Conservation (phyloP, 129 eudicot species). For the Heracleum sosnowskyi region DNA sequence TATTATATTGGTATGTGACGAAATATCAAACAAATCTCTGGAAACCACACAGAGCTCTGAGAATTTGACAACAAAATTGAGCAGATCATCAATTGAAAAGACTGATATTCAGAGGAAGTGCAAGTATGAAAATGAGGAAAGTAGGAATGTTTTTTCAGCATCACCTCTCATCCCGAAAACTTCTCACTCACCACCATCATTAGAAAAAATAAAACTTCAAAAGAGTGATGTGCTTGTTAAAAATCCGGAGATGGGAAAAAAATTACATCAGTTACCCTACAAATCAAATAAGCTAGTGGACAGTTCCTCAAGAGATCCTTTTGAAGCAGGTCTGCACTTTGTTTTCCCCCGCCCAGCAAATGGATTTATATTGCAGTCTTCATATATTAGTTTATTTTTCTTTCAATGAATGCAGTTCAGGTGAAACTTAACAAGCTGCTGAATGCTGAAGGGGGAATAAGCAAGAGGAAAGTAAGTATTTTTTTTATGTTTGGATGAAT, state of each 20-base stretch:
- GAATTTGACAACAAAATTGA: background rate
- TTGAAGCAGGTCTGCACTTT: constrained; percentile 69
- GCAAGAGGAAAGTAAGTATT: constrained; percentile 72
- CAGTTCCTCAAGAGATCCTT: constrained; percentile 33
- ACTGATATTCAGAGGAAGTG: constrained; percentile 31
- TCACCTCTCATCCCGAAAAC: constrained; percentile 29
- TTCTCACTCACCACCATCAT: constrained; percentile 32
- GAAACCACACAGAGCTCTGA: constrained; percentile 13
- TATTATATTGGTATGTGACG: constrained; percentile 10
- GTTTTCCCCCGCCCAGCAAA: background rate
- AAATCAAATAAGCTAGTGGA: constrained; percentile 44
- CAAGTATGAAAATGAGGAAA: constrained; percentile 22
- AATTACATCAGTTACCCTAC: constrained; percentile 23
- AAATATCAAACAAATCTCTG: constrained; percentile 5
- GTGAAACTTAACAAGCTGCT: constrained; percentile 78
- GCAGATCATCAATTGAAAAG: constrained; percentile 13
- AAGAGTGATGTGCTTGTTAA: constrained; percentile 19
- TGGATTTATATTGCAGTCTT: background rate
- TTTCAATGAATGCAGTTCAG: constrained; percentile 58
- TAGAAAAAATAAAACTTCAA: constrained; percentile 49
- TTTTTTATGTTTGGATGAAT: background rate
- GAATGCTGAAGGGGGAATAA: constrained; percentile 77
- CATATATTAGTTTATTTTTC: constrained; percentile 1
- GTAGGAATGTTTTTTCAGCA: constrained; percentile 23
- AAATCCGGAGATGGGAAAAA: constrained; percentile 26